A percentile compares a stretch with the other conserved stretches of the same genome.
Evolutionary conservation across 805 yeast genomes (phyloP).

Genomic region (Clavispora fructus): DNA sequence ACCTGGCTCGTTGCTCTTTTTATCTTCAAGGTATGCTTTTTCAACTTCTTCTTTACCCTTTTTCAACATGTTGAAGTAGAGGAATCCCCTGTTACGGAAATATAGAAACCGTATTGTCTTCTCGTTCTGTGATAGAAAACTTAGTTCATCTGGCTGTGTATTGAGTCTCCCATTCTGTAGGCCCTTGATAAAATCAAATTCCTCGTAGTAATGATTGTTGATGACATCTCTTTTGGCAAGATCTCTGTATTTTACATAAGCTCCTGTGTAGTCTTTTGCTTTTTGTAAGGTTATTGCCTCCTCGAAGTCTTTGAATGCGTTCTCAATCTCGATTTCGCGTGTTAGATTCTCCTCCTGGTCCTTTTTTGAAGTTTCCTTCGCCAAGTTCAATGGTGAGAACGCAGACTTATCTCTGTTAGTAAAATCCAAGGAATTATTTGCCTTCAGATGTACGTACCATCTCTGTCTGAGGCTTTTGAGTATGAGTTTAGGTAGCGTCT

Average conservation of each 20-base stretch:
- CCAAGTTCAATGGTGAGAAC: slow-evolving; percentile 74
- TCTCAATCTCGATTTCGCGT: slow-evolving; percentile 84
- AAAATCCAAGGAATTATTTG: neutral
- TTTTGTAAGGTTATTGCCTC: slow-evolving; percentile 63
- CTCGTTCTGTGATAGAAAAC: slow-evolving; percentile 59
- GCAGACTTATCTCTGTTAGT: slow-evolving; percentile 39
- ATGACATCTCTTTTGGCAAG: slow-evolving; percentile 69
- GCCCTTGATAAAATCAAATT: slow-evolving; percentile 31
- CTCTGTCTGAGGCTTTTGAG: neutral
- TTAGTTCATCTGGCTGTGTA: slow-evolving; percentile 34
- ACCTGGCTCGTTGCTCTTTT: neutral
- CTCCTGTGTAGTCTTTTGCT: slow-evolving; percentile 38
- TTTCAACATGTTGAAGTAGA: slow-evolving; percentile 44
- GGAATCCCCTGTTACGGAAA: slow-evolving; percentile 75
- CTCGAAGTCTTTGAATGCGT: slow-evolving; percentile 73
- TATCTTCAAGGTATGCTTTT: slow-evolving; percentile 6
- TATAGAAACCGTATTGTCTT: slow-evolving; percentile 71
- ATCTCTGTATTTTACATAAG: slow-evolving; percentile 53
- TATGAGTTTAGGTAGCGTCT: neutral
- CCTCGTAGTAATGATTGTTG: slow-evolving; percentile 37
- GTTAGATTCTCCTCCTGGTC: slow-evolving; percentile 76
- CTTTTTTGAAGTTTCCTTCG: slow-evolving; percentile 62
- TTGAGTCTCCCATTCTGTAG: slow-evolving; percentile 33
- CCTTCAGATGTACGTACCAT: neutral
- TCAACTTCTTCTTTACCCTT: slow-evolving; percentile 5